Percentiles rank a stretch among this genome's conserved stretches.
These are phyloP conservation scores for Rhynchospora tenuis DNA, from an alignment of 176 grass and related monocot species.

Conservation along the genomic window DNA sequence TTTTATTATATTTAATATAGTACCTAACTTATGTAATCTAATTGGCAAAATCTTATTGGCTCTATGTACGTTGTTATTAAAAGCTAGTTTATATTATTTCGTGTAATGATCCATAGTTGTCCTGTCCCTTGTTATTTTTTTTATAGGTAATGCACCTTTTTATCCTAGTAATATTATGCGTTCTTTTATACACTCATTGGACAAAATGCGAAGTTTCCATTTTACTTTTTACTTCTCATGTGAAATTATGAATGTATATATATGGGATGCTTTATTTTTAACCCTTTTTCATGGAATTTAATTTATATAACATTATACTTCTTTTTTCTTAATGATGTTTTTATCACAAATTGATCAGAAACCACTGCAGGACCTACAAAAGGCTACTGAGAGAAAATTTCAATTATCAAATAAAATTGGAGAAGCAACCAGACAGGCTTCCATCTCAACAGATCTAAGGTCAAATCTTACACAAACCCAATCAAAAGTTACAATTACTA, in stretches of 20 bases:
- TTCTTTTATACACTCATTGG: too few species aligned
- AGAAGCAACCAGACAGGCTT: slow-evolving; percentile 15
- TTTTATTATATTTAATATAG: not conserved
- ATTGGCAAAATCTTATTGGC: not conserved
- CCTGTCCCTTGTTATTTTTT: not conserved
- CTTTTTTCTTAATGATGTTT: not conserved
- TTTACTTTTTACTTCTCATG: not conserved
- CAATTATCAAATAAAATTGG: slow-evolving; percentile 17
- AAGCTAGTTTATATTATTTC: not conserved
- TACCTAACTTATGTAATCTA: slow-evolving; percentile 5
- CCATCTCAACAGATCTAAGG: not conserved
- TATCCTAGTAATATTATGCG: not conserved
- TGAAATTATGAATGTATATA: not conserved
- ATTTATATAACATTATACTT: not conserved
- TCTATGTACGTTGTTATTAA: not conserved
- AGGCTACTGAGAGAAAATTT: not conserved
- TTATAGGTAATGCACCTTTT: not conserved
- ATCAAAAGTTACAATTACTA: slow-evolving; percentile 15
- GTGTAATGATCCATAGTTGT: not conserved
- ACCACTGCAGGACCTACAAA: slow-evolving; percentile 8
- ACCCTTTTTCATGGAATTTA: not conserved
- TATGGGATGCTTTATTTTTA: not conserved
- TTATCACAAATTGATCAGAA: slow-evolving; percentile 7
- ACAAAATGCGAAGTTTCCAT: not conserved
- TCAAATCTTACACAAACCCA: slow-evolving; percentile 4